phyloP scores from a whole-genome alignment of 2,329 filamentous ascomycete species.

The Aureobasidium lini region DNA sequence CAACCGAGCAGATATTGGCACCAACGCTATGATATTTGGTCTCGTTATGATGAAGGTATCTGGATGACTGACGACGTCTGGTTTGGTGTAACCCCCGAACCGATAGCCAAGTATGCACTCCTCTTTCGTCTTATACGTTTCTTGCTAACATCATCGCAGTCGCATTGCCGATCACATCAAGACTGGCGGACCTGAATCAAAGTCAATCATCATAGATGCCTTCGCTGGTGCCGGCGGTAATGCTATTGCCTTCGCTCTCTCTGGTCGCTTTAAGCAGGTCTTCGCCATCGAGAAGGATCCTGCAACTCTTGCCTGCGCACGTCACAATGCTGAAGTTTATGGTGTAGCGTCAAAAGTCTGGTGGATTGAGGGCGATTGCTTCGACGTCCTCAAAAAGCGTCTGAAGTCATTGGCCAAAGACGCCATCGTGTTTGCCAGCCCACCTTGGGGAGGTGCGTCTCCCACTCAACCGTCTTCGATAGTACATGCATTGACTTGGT shows the following conservation, averaged over 20 bases:
- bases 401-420: conserved; percentile 42
- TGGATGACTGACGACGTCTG: conserved; percentile 89
- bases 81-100: conserved; percentile 95
- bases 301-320: conserved; percentile 75
- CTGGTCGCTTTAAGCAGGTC: conserved; percentile 69
- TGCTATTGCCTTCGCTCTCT: conserved; percentile 84
- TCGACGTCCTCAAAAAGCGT: conserved; percentile 57
- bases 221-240: conserved; percentile 93
- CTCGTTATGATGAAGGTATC: conserved; percentile 77
- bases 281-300: conserved; percentile 84
- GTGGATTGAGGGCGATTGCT: conserved; percentile 83
- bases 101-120: conserved; percentile 64
- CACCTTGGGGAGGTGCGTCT: conserved; percentile 61
- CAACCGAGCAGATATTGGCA: conserved; percentile 66
- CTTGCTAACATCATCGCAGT: conserved; percentile 42
- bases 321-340: conserved; percentile 84
- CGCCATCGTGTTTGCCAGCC: conserved; percentile 61
- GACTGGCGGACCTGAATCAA: conserved; percentile 45
- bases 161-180: conserved; percentile 69
- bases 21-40: conserved; percentile 82
- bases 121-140: neutral
- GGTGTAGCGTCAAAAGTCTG: conserved; percentile 70
- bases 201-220: conserved; percentile 69
- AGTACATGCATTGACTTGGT: neutral
- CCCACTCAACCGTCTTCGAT: no score